Percentiles rank a stretch among this genome's conserved stretches.
Evolutionary conservation across 1,139 yeast genomes (phyloP).

Genomic region (Zygosaccharomyces pseudobailii): DNA sequence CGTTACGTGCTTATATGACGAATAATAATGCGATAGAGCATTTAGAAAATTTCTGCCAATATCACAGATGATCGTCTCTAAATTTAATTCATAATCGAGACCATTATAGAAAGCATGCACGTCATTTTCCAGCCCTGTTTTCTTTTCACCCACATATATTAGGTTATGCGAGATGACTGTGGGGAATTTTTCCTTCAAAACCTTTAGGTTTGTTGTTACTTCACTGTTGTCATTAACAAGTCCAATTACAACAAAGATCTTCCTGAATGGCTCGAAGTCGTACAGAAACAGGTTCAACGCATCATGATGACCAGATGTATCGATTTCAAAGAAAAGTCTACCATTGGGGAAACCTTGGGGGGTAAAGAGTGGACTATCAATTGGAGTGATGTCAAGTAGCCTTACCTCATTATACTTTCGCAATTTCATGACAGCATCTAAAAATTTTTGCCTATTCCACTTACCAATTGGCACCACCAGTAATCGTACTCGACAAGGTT

Average conservation of each 20-base stretch:
- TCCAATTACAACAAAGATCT: slow-evolving; percentile 66
- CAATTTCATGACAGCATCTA: slow-evolving; percentile 43
- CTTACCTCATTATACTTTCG: slow-evolving; percentile 58
- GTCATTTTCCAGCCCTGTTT: slow-evolving; percentile 2
- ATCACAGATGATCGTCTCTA: slow-evolving; percentile 73
- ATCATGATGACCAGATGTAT: slow-evolving; percentile 41
- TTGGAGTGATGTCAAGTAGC: slow-evolving; percentile 69
- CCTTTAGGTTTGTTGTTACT: slow-evolving; percentile 31
- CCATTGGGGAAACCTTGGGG: slow-evolving; percentile 88
- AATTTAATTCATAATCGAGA: slow-evolving; percentile 20
- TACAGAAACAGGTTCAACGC: slow-evolving; percentile 59
- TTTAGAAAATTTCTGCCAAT: slow-evolving; percentile 59
- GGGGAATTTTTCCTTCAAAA: slow-evolving; percentile 46
- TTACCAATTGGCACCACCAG: slow-evolving; percentile 67
- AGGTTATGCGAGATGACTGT: slow-evolving; percentile 60
- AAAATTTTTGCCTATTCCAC: slow-evolving; percentile 47
- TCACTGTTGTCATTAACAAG: slow-evolving; percentile 30
- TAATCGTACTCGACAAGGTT: slow-evolving; percentile 64
- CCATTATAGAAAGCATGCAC: slow-evolving; percentile 17
- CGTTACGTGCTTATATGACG: slow-evolving; percentile 65
- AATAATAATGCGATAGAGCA: slow-evolving; percentile 63
- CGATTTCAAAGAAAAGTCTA: slow-evolving; percentile 45
- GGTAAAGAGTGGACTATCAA: slow-evolving; percentile 57
- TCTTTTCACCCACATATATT: slow-evolving; percentile 31
- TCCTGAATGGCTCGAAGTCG: slow-evolving; percentile 86